These are phyloP conservation scores for Leptomonas seymouri DNA, from an alignment of 208 protist species.

Conservation along the genomic window DNA sequence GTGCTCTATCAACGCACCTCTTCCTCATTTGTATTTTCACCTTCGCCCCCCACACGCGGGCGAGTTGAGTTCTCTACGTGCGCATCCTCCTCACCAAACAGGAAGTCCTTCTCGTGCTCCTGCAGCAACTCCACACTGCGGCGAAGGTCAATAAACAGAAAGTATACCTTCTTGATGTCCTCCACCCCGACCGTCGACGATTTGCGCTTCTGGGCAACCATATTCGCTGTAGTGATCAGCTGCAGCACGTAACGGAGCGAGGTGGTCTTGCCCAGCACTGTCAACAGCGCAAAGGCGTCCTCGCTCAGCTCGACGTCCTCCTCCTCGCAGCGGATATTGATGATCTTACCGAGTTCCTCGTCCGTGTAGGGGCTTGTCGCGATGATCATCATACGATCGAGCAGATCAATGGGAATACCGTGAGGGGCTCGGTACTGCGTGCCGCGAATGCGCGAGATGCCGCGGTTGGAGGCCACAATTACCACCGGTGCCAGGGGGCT, in stretches of 20 bases:
- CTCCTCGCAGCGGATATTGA: conserved; percentile 98
- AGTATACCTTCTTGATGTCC: conserved; percentile 98
- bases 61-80: conserved; percentile 66
- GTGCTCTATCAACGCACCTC: conserved; percentile 29
- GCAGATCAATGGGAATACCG: conserved; percentile 98
- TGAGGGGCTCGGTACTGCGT: conserved; percentile 98
- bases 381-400: conserved; percentile 99
- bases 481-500: conserved; percentile 98
- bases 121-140: conserved; percentile 91
- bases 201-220: conserved; percentile 96
- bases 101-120: conserved; percentile 92
- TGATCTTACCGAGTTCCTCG: conserved; percentile 97
- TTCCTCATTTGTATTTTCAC: conserved; percentile 48
- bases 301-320: conserved; percentile 99
- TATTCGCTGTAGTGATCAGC: conserved; percentile 97
- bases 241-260: conserved; percentile 99
- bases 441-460: conserved; percentile 99
- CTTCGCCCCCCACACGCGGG: conserved; percentile 23
- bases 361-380: conserved; percentile 96
- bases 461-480: conserved; percentile 99
- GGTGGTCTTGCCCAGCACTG: conserved; percentile 95
- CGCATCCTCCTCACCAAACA: conserved; percentile 91
- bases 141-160: conserved; percentile 98
- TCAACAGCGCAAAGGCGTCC: conserved; percentile 96
- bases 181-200: conserved; percentile 92